Conservation (phyloP, 1,284 basidiomycete genomes). For the Ganoderma lucidum region DNA sequence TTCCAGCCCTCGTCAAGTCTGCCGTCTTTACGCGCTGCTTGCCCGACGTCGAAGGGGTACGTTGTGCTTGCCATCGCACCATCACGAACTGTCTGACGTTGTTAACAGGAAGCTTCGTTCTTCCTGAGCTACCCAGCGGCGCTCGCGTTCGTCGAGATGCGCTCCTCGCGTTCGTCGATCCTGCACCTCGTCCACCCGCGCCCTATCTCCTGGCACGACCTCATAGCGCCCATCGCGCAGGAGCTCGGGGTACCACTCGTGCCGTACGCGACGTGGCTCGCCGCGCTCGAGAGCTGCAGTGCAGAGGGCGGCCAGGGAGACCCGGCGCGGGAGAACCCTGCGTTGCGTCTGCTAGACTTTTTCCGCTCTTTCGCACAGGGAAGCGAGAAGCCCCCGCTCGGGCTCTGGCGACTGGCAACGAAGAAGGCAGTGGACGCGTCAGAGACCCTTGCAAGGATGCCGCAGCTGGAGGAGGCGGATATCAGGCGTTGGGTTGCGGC, state of each 20-base stretch:
- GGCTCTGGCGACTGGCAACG: slow-evolving; percentile 15
- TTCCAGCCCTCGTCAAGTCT: slow-evolving; percentile 40
- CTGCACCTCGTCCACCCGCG: slow-evolving; percentile 27
- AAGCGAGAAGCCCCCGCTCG: slow-evolving; percentile 14
- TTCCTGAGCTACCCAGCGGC: slow-evolving; percentile 35
- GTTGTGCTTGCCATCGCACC: background rate
- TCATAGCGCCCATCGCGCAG: slow-evolving; percentile 21
- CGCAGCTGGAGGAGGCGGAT: slow-evolving; percentile 9
- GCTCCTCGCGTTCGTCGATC: slow-evolving; percentile 21
- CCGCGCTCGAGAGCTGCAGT: slow-evolving; percentile 13
- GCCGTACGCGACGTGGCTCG: slow-evolving; percentile 25
- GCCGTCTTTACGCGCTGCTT: slow-evolving; percentile 9
- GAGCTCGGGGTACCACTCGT: slow-evolving; percentile 24
- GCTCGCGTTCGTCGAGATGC: slow-evolving; percentile 33
- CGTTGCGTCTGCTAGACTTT: slow-evolving; percentile 29
- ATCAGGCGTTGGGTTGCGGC: slow-evolving; percentile 19
- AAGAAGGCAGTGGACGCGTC: slow-evolving; percentile 17
- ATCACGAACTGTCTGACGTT: background rate
- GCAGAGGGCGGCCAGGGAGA: background rate
- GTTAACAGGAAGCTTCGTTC: slow-evolving; percentile 33
- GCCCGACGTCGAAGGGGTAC: slow-evolving; percentile 17
- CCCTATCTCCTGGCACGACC: slow-evolving; percentile 23
- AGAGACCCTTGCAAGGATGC: slow-evolving; percentile 18
- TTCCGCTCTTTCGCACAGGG: slow-evolving; percentile 16
- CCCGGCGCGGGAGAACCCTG: slow-evolving; percentile 22